Evolutionary conservation across 805 yeast species (phyloP).

Genomic region (Wickerhamomyces bisporus): DNA sequence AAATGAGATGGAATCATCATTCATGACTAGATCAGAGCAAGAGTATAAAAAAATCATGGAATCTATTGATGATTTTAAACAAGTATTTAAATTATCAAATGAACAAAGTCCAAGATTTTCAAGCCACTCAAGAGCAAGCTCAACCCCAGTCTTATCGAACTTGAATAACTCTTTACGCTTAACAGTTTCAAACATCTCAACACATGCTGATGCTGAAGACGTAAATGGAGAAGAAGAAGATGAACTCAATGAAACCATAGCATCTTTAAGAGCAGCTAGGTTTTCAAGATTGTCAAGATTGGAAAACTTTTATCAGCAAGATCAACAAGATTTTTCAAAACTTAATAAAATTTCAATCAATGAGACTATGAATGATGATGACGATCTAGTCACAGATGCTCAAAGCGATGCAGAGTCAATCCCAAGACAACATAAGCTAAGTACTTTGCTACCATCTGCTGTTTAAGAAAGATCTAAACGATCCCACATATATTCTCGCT

Average conservation of each 20-base stretch:
- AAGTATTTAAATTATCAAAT: conserved; percentile 1
- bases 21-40: conserved; percentile 2
- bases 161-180: no score
- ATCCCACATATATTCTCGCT: no score
- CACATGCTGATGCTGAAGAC: conserved; percentile 1
- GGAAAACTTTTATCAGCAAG: conserved; percentile 1
- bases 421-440: conserved; percentile 11
- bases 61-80: conserved; percentile 11
- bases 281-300: conserved; percentile 14
- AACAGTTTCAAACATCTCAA: not conserved
- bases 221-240: conserved; percentile 3
- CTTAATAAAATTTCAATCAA: not conserved
- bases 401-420: conserved; percentile 5
- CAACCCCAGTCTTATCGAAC: not conserved
- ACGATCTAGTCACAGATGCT: not conserved
- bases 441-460: conserved; percentile 7
- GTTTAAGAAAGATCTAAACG: conserved; percentile 1
- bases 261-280: conserved; percentile 16
- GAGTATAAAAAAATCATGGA: conserved; percentile 5
- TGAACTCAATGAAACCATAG: conserved; percentile 13
- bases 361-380: not conserved
- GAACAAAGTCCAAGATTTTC: not conserved
- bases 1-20: conserved; percentile 8
- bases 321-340: not conserved
- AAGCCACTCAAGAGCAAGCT: not conserved